phyloP scores from a whole-genome alignment of 495 filamentous ascomycete species.

The Aspergillus panamensis region DNA sequence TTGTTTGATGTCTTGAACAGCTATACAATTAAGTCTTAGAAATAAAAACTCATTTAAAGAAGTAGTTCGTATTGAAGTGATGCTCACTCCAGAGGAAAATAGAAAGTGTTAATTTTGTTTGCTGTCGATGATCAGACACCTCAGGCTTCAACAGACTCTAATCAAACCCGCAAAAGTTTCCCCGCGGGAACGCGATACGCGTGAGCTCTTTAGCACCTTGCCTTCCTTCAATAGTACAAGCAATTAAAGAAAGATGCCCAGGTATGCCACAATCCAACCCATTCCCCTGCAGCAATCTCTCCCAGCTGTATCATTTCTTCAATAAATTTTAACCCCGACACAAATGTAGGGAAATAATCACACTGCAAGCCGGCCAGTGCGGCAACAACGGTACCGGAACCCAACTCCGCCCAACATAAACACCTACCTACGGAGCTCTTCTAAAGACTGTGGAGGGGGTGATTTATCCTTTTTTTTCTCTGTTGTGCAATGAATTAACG shows the following conservation, averaged over 20 bases:
- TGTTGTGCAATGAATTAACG: conserved; percentile 1
- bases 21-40: too few relatives aligned
- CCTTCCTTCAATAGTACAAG: conserved; percentile 25
- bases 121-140: conserved; percentile 16
- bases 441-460: too few relatives aligned
- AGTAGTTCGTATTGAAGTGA: too few relatives aligned
- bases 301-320: background rate
- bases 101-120: background rate
- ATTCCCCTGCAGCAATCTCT: background rate
- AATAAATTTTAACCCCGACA: background rate
- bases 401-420: conserved; percentile 1
- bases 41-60: too few relatives aligned
- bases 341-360: conserved; percentile 86
- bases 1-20: too few relatives aligned
- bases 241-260: conserved; percentile 38
- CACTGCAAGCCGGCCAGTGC: conserved; percentile 97
- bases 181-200: conserved; percentile 43
- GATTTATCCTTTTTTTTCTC: too few relatives aligned
- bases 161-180: conserved; percentile 21
- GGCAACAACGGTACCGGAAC: conserved; percentile 85
- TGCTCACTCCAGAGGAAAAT: background rate
- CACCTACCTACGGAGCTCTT: background rate
- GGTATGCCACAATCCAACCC: conserved; percentile 25
- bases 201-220: conserved; percentile 25
- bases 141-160: conserved; percentile 27